Evolutionary conservation across 192 early-diverging fungal species (phyloP), one percentile per base, ranked within the genome.

Genomic region (Phycomyces blakesleeanus): DNA sequence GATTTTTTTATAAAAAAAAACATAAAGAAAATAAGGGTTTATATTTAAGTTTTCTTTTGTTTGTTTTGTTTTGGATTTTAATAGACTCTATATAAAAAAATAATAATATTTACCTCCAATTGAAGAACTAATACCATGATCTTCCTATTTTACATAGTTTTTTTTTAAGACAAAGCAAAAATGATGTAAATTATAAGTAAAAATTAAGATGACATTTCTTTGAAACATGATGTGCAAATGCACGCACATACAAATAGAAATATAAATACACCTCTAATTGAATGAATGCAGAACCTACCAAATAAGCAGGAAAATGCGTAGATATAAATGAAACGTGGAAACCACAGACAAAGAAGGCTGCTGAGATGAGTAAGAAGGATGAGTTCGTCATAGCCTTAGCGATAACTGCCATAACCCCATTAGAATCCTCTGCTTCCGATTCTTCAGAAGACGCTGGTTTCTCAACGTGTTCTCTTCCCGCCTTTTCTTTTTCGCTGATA

Each of bases 291-390:
- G 4, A 64, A 11, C 3, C 22, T 63, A 69, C 61, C 60, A 73
- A 50, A 37, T 75, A 75, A 0, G 73, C 73, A 16, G 73, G 73
- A n/a, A 75, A 34, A 62, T 75, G 66, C 3, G 73, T 69, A 21
- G 62, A 52, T n/a, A 75, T 49, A 57, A 75, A 75, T 25, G 63
- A 44, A n/a, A 75, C 59, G 62, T 75, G 73, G 50, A 66, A 75
- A 8, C 73, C 73, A 54, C 73, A 75, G 12, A 69, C 67, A 15
- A 22, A 52, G 53, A 75, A 75, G 11, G 63, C 73, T 34, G 65
- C 29, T 16, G 58, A 57, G 25, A 75, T 65, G 42, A 75, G 44
- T 29, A 59, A 50, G 51, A 69, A 75, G 5, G 59, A 65, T 0
- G 61, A 51, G n/a, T 67, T 69, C 5, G 53, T 61, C 18, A 66